These are phyloP conservation scores for Leccinum ochraceum DNA, from an alignment of 768 basidiomycete species.

Conservation along the genomic window DNA sequence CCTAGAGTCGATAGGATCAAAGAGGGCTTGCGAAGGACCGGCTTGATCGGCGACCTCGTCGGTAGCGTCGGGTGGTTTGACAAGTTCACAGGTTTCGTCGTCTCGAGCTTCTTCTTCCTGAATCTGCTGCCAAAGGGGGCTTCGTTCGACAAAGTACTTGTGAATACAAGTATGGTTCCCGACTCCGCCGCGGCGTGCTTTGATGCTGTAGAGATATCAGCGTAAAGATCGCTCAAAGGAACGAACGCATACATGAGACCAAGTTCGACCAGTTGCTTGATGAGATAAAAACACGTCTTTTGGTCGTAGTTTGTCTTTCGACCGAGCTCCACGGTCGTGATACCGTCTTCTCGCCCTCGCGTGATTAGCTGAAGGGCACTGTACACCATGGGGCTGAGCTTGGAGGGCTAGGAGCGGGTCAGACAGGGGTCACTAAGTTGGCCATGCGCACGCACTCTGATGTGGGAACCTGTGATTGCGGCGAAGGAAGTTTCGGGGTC, in stretches of 20 bases:
- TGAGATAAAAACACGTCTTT: conserved; percentile 87
- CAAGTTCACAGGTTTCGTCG: conserved; percentile 25
- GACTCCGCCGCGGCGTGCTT: conserved; percentile 75
- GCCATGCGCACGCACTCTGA: conserved; percentile 53
- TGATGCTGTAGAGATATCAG: conserved; percentile 47
- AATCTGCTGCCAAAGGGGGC: conserved; percentile 74
- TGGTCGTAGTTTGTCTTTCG: conserved; percentile 81
- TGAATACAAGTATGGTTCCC: conserved; percentile 81
- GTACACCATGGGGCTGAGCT: conserved; percentile 85
- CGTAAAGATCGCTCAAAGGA: background rate
- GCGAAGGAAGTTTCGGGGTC: conserved; percentile 73
- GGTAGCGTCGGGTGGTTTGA: conserved; percentile 11
- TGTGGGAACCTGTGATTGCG: conserved; percentile 84
- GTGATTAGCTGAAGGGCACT: conserved; percentile 81
- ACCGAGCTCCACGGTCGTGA: conserved; percentile 77
- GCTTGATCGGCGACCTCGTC: conserved; percentile 25
- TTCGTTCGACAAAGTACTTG: conserved; percentile 79
- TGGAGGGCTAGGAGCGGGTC: conserved; percentile 55
- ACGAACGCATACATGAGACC: conserved; percentile 61
- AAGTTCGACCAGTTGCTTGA: conserved; percentile 72
- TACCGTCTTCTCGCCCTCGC: conserved; percentile 74
- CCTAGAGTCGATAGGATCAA: conserved; percentile 75
- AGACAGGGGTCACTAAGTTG: conserved; percentile 3
- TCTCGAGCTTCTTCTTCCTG: conserved; percentile 62
- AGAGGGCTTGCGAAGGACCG: conserved; percentile 41